Evolutionary conservation across 306 rosid species (phyloP).

Genomic region (Betula pendula): DNA sequence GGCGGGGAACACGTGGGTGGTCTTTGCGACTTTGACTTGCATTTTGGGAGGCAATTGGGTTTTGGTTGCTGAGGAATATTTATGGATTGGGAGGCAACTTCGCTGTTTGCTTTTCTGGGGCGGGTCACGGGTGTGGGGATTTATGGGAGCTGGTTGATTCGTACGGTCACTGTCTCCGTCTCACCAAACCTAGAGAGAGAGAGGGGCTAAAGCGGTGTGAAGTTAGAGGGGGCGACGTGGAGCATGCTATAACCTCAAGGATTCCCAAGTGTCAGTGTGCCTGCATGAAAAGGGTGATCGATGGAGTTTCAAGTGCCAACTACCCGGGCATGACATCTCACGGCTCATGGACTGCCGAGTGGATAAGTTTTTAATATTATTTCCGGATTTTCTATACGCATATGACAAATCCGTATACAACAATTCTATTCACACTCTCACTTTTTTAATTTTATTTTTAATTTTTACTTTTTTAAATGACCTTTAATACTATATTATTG

Average conservation of each 20-base stretch:
- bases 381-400: too few relatives aligned
- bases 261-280: background rate
- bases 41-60: background rate
- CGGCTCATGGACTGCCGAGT: too few relatives aligned
- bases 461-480: too few relatives aligned
- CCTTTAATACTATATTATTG: too few relatives aligned
- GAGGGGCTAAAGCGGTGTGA: background rate
- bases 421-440: too few relatives aligned
- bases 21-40: constrained; percentile 38
- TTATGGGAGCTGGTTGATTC: background rate
- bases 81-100: too few relatives aligned
- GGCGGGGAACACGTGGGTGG: constrained; percentile 46
- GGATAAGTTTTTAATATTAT: too few relatives aligned
- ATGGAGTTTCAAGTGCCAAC: background rate
- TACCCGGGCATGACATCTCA: too few relatives aligned
- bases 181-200: constrained; percentile 29
- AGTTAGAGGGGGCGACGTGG: constrained; percentile 41
- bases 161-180: background rate
- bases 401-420: too few relatives aligned
- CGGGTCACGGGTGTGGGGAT: background rate
- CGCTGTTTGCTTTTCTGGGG: too few relatives aligned
- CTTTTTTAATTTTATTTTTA: too few relatives aligned
- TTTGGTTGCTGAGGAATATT: background rate
- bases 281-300: background rate
- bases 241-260: constrained; percentile 27